Evolutionary conservation across 805 yeast genomes (phyloP).

Genomic region (Candida khao-thaluensis): DNA sequence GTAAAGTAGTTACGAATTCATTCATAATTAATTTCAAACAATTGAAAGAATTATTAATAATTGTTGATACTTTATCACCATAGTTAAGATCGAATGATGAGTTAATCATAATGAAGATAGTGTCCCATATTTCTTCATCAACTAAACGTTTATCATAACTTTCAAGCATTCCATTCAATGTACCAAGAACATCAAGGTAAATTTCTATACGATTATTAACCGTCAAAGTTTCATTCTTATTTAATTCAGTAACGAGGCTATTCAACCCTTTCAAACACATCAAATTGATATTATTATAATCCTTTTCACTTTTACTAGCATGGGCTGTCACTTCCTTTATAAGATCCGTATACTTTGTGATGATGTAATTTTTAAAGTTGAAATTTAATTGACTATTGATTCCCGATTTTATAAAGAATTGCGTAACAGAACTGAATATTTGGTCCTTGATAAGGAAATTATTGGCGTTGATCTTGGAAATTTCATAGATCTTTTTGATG

Average conservation of each 20-base stretch:
- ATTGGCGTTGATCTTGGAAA: slow-evolving; percentile 46
- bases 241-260: slow-evolving; percentile 20
- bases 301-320: slow-evolving; percentile 4
- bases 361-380: slow-evolving; percentile 48
- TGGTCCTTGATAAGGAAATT: slow-evolving; percentile 48
- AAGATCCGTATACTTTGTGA: slow-evolving; percentile 52
- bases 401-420: slow-evolving; percentile 44
- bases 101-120: slow-evolving; percentile 60
- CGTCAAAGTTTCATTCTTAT: slow-evolving; percentile 38
- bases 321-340: slow-evolving; percentile 38
- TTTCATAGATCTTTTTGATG: slow-evolving; percentile 50
- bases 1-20: slow-evolving; percentile 75
- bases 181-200: slow-evolving; percentile 57
- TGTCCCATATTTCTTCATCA: slow-evolving; percentile 64
- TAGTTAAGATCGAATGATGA: slow-evolving; percentile 49
- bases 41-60: slow-evolving; percentile 71
- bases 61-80: slow-evolving; percentile 43
- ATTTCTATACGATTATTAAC: slow-evolving; percentile 67
- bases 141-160: slow-evolving; percentile 61
- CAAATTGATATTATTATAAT: slow-evolving; percentile 9
- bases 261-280: slow-evolving; percentile 43
- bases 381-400: slow-evolving; percentile 28
- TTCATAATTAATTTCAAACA: slow-evolving; percentile 81
- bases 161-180: slow-evolving; percentile 72
- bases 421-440: slow-evolving; percentile 44